Evolutionary conservation across 495 filamentous ascomycete species (phyloP).

Genomic region (Penicillium bovifimosum): DNA sequence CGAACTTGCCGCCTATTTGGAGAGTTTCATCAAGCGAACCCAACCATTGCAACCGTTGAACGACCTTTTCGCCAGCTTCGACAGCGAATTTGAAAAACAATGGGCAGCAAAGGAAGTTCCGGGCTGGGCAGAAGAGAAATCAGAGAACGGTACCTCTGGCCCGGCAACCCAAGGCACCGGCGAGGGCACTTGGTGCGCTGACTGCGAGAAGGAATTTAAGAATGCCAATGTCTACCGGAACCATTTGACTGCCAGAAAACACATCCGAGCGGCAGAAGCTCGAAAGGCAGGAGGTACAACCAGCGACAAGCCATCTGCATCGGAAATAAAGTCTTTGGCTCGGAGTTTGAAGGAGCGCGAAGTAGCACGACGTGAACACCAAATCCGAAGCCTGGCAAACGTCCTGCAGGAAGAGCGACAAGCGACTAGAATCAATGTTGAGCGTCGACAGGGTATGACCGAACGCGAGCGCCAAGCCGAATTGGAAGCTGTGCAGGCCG

Average conservation of each 20-base stretch:
- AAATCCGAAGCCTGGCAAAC: conserved; percentile 67
- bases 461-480: conserved; percentile 91
- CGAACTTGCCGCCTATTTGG: conserved; percentile 73
- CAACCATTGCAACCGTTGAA: conserved; percentile 78
- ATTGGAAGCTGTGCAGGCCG: conserved; percentile 75
- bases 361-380: conserved; percentile 83
- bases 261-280: conserved; percentile 71
- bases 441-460: conserved; percentile 92
- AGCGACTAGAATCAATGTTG: conserved; percentile 87
- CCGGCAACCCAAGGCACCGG: conserved; percentile 53
- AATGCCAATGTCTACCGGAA: conserved; percentile 91
- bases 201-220: conserved; percentile 90
- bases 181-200: conserved; percentile 77
- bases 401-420: conserved; percentile 72
- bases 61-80: conserved; percentile 66
- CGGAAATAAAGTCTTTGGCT: conserved; percentile 31
- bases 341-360: conserved; percentile 78
- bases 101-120: conserved; percentile 75
- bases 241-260: conserved; percentile 87
- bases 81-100: conserved; percentile 73
- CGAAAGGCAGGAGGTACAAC: conserved; percentile 40
- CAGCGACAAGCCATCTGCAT: conserved; percentile 18
- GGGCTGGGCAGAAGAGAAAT: conserved; percentile 67
- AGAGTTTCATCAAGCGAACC: conserved; percentile 76
- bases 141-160: conserved; percentile 36